Conservation (phyloP, 148 eudicot genomes). For the Cornus florida region DNA sequence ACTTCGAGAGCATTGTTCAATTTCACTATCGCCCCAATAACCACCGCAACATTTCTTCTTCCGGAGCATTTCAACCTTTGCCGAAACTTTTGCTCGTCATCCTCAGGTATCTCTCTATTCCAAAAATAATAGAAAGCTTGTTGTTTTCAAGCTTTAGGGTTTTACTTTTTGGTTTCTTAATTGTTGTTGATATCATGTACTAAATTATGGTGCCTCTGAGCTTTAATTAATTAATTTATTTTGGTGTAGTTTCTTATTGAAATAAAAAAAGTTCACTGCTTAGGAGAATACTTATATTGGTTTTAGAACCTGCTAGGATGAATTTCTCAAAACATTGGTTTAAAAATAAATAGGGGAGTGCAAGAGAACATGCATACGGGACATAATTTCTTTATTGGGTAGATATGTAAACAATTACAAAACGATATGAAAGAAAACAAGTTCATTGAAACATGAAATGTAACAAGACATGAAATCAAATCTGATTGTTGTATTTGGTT, state of each 20-base stretch:
- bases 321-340: no score
- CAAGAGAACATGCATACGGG: no score
- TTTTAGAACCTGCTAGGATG: not conserved
- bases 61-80: not conserved
- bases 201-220: not conserved
- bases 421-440: no score
- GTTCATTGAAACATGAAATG: no score
- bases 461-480: no score
- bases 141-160: no score
- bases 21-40: not conserved
- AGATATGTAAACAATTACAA: no score
- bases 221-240: not conserved
- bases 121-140: no score
- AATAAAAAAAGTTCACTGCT: not conserved
- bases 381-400: not conserved
- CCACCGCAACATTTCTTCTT: not conserved
- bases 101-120: not conserved
- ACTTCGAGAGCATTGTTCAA: not conserved
- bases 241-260: not conserved
- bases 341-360: no score
- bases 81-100: conserved; percentile 3
- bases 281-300: not conserved
- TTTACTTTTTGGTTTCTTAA: no score
- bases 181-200: not conserved
- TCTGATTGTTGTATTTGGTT: not conserved